Evolutionary conservation across 495 filamentous ascomycete genomes (phyloP).

Genomic region (Glonium stellatum): DNA sequence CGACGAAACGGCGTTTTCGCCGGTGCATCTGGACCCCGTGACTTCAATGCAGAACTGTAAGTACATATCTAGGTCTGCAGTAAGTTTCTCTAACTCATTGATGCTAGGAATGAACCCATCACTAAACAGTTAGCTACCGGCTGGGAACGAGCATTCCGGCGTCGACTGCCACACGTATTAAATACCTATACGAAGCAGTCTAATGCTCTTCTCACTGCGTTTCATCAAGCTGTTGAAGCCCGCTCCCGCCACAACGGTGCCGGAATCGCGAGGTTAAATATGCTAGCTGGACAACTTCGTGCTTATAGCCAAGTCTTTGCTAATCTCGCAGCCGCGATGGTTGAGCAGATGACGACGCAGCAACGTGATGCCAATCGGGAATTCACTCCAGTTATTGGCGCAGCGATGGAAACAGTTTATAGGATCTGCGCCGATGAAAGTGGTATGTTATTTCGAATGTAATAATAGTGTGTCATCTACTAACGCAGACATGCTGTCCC

Average conservation of each 20-base stretch:
- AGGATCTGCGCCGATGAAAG: constrained; percentile 39
- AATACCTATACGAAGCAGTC: constrained; percentile 25
- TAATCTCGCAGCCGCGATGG: constrained; percentile 31
- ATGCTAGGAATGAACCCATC: constrained; percentile 43
- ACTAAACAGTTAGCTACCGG: constrained; percentile 44
- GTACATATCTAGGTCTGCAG: neutral
- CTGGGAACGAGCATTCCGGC: constrained; percentile 53
- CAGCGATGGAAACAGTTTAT: constrained; percentile 46
- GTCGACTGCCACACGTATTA: constrained; percentile 39
- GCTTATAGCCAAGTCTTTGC: constrained; percentile 39
- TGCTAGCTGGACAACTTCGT: constrained; percentile 43
- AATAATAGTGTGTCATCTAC: neutral
- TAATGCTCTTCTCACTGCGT: constrained; percentile 30
- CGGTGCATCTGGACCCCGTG: constrained; percentile 27
- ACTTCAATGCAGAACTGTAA: constrained; percentile 47
- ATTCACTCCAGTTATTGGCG: constrained; percentile 48
- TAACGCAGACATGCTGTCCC: neutral
- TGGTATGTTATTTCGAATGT: constrained; percentile 32
- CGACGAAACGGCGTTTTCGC: constrained; percentile 44
- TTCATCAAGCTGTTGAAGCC: constrained; percentile 40
- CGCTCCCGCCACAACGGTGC: constrained; percentile 36
- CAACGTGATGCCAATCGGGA: constrained; percentile 53
- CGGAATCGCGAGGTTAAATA: constrained; percentile 34
- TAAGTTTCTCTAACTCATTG: constrained; percentile 3
- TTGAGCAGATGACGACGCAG: constrained; percentile 35